These are phyloP conservation scores for Sclerotinia glacialis DNA, from an alignment of 2,329 filamentous ascomycete genomes.

Conservation along the genomic window DNA sequence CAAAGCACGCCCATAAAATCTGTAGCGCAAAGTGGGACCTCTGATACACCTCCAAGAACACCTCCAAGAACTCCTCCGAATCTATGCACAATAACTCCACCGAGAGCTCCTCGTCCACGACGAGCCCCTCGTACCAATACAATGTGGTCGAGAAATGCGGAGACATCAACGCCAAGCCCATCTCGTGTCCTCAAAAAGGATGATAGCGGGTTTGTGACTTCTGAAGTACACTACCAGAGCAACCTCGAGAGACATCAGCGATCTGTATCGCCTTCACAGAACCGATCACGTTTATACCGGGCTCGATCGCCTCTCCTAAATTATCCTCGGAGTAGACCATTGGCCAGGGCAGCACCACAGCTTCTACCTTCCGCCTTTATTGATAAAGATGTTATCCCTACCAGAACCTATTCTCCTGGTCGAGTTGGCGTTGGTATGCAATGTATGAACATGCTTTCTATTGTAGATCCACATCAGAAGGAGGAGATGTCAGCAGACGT, in stretches of 20 bases:
- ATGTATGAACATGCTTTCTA: neutral
- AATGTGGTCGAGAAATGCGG: neutral
- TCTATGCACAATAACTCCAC: neutral
- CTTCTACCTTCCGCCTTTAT: too few species aligned
- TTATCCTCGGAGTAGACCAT: too few species aligned
- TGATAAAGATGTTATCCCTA: accelerated
- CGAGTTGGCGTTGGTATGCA: too few species aligned
- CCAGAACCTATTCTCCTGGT: accelerated
- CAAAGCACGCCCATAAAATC: accelerated
- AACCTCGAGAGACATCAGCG: neutral
- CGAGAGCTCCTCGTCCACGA: neutral
- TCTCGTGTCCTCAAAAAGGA: neutral
- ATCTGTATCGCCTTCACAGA: neutral
- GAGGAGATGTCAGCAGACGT: neutral
- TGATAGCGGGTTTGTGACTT: accelerated
- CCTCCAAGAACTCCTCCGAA: neutral
- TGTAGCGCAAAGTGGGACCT: too few species aligned
- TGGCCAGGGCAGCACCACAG: too few species aligned
- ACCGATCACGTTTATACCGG: neutral
- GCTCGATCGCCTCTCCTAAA: neutral
- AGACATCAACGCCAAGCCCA: neutral
- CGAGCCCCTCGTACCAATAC: neutral
- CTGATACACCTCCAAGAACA: too few species aligned
- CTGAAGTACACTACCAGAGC: accelerated
- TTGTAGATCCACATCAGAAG: neutral